Evolutionary conservation across 768 basidiomycete genomes (phyloP).

Genomic region (Kwoniella bestiolae): DNA sequence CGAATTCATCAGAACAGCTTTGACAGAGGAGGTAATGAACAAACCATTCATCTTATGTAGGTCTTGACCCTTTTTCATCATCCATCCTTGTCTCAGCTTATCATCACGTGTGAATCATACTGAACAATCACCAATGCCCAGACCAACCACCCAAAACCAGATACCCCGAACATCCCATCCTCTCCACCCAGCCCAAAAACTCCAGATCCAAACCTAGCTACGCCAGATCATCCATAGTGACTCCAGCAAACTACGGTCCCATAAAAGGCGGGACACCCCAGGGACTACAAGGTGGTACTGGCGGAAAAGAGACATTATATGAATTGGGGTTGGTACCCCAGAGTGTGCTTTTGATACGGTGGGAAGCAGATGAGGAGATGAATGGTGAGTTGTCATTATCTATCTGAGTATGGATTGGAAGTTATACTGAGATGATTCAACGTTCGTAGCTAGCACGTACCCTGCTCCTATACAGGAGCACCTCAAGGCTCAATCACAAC

Average conservation of each 20-base stretch:
- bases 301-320: constrained; percentile 44
- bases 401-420: neutral
- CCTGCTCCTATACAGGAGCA: constrained; percentile 49
- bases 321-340: constrained; percentile 55
- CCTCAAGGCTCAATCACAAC: constrained; percentile 44
- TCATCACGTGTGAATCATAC: neutral
- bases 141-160: constrained; percentile 52
- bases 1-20: constrained; percentile 48
- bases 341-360: constrained; percentile 52
- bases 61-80: constrained; percentile 13
- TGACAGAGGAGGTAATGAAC: constrained; percentile 29
- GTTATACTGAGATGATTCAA: too few relatives aligned
- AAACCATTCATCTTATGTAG: constrained; percentile 54
- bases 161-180: constrained; percentile 52
- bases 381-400: constrained; percentile 44
- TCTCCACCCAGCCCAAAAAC: constrained; percentile 16
- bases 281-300: constrained; percentile 43
- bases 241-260: constrained; percentile 47
- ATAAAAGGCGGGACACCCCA: constrained; percentile 32
- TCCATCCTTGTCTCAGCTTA: neutral
- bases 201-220: constrained; percentile 14
- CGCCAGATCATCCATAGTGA: constrained; percentile 34
- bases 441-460: constrained; percentile 37
- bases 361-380: constrained; percentile 54
- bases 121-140: too few relatives aligned